Conservation (phyloP, 805 yeast species). For the Kazachstania viticola region DNA sequence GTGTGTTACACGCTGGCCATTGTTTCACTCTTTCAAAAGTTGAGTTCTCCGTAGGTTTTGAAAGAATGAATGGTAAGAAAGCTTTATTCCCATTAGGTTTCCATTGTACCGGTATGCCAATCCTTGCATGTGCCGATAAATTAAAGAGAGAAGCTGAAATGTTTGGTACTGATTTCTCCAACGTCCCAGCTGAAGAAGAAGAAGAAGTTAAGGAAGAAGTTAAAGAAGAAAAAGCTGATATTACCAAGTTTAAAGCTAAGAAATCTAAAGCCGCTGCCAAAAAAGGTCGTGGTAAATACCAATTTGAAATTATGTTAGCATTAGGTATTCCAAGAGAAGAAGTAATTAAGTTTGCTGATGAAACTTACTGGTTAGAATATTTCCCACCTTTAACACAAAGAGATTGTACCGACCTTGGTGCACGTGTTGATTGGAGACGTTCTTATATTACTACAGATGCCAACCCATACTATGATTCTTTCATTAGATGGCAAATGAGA, state of each 20-base stretch:
- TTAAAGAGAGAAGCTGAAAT: constrained; percentile 82
- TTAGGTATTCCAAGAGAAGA: constrained; percentile 79
- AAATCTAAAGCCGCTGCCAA: constrained; percentile 92
- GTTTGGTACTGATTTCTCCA: constrained; percentile 73
- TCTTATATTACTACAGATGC: constrained; percentile 90
- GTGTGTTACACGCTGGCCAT: constrained; percentile 96
- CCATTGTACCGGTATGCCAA: constrained; percentile 99
- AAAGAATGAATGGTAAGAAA: constrained; percentile 86
- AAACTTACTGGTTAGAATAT: constrained; percentile 78
- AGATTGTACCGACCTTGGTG: constrained; percentile 75
- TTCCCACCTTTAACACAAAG: constrained; percentile 84
- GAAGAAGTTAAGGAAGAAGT: constrained; percentile 32
- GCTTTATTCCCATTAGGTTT: constrained; percentile 94
- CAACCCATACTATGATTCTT: constrained; percentile 90
- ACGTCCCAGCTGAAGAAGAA: constrained; percentile 52
- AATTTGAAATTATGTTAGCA: constrained; percentile 93
- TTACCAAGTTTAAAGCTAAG: constrained; percentile 83
- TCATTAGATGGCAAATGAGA: constrained; percentile 94
- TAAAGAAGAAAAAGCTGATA: constrained; percentile 50
- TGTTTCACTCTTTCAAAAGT: constrained; percentile 89
- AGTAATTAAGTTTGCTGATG: constrained; percentile 79
- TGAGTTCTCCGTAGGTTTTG: constrained; percentile 86
- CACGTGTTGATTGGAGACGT: constrained; percentile 97
- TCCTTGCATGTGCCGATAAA: constrained; percentile 91
- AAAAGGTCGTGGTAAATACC: constrained; percentile 87